A percentile compares a stretch with the other conserved stretches of the same genome.
These are phyloP conservation scores for Candida sakaeoensis DNA, from an alignment of 805 yeast species.

Conservation along the genomic window DNA sequence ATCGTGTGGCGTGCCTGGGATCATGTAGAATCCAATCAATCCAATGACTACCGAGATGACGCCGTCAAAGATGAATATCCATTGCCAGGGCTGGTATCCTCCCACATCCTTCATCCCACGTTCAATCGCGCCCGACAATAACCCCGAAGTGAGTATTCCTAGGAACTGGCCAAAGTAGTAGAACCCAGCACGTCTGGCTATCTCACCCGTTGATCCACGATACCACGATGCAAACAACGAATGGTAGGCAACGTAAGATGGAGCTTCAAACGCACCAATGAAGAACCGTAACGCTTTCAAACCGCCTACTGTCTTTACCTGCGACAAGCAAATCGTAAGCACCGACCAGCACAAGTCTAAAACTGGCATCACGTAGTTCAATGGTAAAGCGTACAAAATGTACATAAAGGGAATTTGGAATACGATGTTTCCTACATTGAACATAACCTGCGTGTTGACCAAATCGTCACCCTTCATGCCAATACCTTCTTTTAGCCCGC, in stretches of 20 bases:
- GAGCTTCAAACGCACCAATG: constrained; percentile 67
- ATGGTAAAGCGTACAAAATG: constrained; percentile 51
- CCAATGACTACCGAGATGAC: constrained; percentile 57
- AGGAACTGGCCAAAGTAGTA: constrained; percentile 61
- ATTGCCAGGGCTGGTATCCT: constrained; percentile 66
- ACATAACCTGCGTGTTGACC: constrained; percentile 55
- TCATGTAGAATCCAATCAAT: constrained; percentile 47
- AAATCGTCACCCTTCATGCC: constrained; percentile 61
- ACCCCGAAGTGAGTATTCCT: constrained; percentile 60
- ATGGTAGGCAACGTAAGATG: constrained; percentile 39
- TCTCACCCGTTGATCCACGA: constrained; percentile 39
- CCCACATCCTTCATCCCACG: constrained; percentile 42
- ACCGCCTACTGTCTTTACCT: constrained; percentile 45
- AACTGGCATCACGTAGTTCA: constrained; percentile 49
- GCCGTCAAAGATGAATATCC: constrained; percentile 70
- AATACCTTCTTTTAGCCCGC: constrained; percentile 57
- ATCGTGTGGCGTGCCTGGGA: constrained; percentile 65
- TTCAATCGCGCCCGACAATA: constrained; percentile 55
- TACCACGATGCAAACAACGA: constrained; percentile 47
- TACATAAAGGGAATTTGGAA: constrained; percentile 64
- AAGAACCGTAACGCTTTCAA: constrained; percentile 63
- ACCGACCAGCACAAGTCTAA: constrained; percentile 68
- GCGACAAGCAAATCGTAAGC: constrained; percentile 55
- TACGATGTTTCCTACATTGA: constrained; percentile 54
- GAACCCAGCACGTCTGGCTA: constrained; percentile 58